A percentile compares a stretch with the other conserved stretches of the same genome.
These are phyloP conservation scores for Taphrina betulina DNA, from an alignment of 1,139 yeast species.

Conservation along the genomic window DNA sequence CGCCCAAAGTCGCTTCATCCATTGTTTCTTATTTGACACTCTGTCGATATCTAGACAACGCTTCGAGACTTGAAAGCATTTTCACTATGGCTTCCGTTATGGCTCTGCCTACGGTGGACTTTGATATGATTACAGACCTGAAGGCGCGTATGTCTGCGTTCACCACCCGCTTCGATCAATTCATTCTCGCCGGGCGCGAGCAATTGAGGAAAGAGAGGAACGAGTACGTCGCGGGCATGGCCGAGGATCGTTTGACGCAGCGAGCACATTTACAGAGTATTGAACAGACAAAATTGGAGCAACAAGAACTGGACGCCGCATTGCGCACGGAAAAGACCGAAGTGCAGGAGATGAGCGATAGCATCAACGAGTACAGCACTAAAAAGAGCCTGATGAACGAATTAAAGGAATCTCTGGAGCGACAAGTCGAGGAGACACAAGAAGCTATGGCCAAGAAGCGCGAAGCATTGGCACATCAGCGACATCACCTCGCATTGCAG, in stretches of 20 bases:
- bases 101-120: constrained; percentile 12
- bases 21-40: too few relatives aligned
- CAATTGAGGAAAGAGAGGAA: constrained; percentile 15
- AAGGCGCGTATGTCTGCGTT: constrained; percentile 29
- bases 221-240: constrained; percentile 26
- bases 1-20: too few relatives aligned
- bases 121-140: constrained; percentile 5
- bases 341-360: constrained; percentile 25
- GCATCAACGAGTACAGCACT: constrained; percentile 8
- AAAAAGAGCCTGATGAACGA: constrained; percentile 2
- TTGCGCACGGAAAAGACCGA: constrained; percentile 12
- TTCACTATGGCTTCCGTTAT: constrained; percentile 8
- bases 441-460: constrained; percentile 19
- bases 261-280: constrained; percentile 4
- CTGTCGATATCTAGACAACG: too few relatives aligned
- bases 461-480: constrained; percentile 18
- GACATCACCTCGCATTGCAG: constrained; percentile 17
- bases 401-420: constrained; percentile 13
- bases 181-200: constrained; percentile 30
- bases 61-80: too few relatives aligned
- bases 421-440: constrained; percentile 1
- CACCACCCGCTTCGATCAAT: constrained; percentile 33
- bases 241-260: constrained; percentile 22
- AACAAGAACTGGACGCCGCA: constrained; percentile 9
- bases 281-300: constrained; percentile 15